phyloP scores from a whole-genome alignment of 495 filamentous ascomycete species.

The Lepraria neglecta region DNA sequence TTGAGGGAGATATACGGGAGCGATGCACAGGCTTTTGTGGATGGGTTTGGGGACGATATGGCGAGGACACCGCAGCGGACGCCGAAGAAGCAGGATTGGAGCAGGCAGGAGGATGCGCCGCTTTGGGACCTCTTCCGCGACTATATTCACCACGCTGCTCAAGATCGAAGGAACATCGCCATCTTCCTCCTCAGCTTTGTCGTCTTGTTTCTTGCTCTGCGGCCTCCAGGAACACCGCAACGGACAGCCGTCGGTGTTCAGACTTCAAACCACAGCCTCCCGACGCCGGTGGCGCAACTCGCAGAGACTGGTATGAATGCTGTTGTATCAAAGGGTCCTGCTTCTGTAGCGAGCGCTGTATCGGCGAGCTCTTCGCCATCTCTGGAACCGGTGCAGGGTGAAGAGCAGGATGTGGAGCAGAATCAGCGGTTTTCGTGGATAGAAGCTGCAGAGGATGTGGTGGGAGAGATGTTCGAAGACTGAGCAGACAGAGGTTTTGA shows the following conservation, averaged over 20 bases:
- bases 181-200: slow-evolving; percentile 58
- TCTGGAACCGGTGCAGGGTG: neutral
- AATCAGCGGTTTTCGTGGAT: neutral
- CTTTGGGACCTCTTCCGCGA: slow-evolving; percentile 59
- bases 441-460: slow-evolving; percentile 7
- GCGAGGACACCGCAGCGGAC: slow-evolving; percentile 50
- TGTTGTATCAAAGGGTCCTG: neutral
- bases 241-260: neutral
- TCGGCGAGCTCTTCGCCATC: neutral
- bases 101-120: slow-evolving; percentile 17
- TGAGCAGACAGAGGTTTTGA: neutral
- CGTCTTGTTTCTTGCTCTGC: slow-evolving; percentile 49
- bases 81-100: slow-evolving; percentile 44
- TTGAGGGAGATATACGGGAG: slow-evolving; percentile 51
- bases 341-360: neutral
- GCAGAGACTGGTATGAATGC: neutral
- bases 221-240: slow-evolving; percentile 6
- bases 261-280: neutral
- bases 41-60: slow-evolving; percentile 32
- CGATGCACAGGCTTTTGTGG: slow-evolving; percentile 27
- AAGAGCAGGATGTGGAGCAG: slow-evolving; percentile 7
- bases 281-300: slow-evolving; percentile 1
- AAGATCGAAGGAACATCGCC: slow-evolving; percentile 64
- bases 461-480: slow-evolving; percentile 12
- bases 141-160: slow-evolving; percentile 59